Conservation (phyloP, 1,139 yeast genomes). For the Taphrina flavorubra region DNA sequence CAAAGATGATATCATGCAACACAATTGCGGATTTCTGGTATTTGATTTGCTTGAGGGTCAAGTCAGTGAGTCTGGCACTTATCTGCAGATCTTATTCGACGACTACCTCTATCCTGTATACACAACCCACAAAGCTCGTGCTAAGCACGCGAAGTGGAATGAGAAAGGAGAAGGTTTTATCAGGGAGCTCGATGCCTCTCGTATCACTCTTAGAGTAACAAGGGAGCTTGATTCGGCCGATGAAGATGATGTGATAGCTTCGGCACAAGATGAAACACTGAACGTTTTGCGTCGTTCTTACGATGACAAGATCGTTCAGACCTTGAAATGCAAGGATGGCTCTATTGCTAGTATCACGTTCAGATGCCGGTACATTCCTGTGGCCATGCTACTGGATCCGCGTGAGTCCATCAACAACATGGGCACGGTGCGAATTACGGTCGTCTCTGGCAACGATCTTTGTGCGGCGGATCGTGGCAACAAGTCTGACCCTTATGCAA, state of each 20-base stretch:
- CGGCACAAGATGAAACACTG: conserved; percentile 68
- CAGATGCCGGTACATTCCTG: conserved; percentile 79
- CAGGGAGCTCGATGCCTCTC: conserved; percentile 78
- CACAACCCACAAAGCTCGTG: conserved; percentile 59
- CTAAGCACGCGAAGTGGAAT: conserved; percentile 57
- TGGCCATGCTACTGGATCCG: conserved; percentile 67
- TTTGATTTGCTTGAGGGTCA: conserved; percentile 67
- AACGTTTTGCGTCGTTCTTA: conserved; percentile 70
- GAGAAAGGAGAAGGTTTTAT: conserved; percentile 74
- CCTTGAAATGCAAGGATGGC: conserved; percentile 44
- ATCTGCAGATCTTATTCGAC: conserved; percentile 77
- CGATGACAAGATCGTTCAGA: conserved; percentile 57
- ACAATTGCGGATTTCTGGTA: conserved; percentile 77
- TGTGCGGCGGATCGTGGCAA: conserved; percentile 88
- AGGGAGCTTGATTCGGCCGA: conserved; percentile 58
- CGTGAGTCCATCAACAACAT: conserved; percentile 76
- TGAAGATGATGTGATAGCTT: conserved; percentile 66
- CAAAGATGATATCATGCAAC: conserved; percentile 65
- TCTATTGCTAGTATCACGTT: conserved; percentile 59
- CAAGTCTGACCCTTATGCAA: conserved; percentile 87
- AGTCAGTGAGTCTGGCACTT: conserved; percentile 61
- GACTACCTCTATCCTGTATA: conserved; percentile 69
- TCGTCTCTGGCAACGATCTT: conserved; percentile 70
- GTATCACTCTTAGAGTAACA: conserved; percentile 65
- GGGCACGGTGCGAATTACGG: conserved; percentile 71